Percentiles rank a stretch among this genome's conserved stretches.
These are phyloP conservation scores for Magnaporthiopsis incrustans DNA, from an alignment of 2,329 filamentous ascomycete species.

Conservation along the genomic window DNA sequence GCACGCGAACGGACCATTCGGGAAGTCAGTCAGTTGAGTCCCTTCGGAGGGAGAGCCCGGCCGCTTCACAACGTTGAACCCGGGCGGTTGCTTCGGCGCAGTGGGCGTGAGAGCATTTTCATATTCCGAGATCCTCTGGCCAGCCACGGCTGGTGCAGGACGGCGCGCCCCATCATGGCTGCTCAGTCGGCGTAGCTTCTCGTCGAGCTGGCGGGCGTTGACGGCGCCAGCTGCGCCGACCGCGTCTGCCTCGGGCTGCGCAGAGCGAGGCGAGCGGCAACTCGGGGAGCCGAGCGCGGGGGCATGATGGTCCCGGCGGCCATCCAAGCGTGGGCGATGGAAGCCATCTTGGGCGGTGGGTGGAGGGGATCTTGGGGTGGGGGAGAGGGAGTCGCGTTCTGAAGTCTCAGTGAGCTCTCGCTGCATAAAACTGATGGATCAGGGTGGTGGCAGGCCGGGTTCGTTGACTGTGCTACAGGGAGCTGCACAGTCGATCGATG, in stretches of 20 bases:
- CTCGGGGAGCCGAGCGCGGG: conserved; percentile 12
- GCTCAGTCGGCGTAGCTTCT: conserved; percentile 46
- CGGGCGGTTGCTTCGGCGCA: conserved; percentile 38
- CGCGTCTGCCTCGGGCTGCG: conserved; percentile 13
- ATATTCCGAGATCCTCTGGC: conserved; percentile 51
- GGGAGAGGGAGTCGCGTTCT: conserved; percentile 31
- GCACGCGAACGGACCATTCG: conserved; percentile 61
- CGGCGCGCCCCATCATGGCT: conserved; percentile 15
- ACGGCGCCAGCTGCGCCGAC: conserved; percentile 23
- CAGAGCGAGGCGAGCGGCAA: neutral
- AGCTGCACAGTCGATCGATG: conserved; percentile 40
- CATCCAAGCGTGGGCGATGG: conserved; percentile 31
- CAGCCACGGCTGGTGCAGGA: conserved; percentile 24
- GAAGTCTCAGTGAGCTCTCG: conserved; percentile 43
- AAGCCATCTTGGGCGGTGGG: conserved; percentile 49
- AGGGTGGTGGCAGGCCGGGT: conserved; percentile 21
- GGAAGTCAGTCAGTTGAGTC: conserved; percentile 50
- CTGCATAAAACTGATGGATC: conserved; percentile 54
- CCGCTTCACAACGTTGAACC: conserved; percentile 49
- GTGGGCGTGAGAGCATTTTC: conserved; percentile 48
- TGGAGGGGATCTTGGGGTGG: conserved; percentile 21
- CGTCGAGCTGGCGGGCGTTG: conserved; percentile 37
- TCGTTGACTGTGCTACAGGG: conserved; percentile 41
- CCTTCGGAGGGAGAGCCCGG: conserved; percentile 29
- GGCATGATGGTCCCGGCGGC: conserved; percentile 20